These are phyloP conservation scores for Aciculoconidium aculeatum DNA, from an alignment of 805 yeast genomes.

Conservation along the genomic window DNA sequence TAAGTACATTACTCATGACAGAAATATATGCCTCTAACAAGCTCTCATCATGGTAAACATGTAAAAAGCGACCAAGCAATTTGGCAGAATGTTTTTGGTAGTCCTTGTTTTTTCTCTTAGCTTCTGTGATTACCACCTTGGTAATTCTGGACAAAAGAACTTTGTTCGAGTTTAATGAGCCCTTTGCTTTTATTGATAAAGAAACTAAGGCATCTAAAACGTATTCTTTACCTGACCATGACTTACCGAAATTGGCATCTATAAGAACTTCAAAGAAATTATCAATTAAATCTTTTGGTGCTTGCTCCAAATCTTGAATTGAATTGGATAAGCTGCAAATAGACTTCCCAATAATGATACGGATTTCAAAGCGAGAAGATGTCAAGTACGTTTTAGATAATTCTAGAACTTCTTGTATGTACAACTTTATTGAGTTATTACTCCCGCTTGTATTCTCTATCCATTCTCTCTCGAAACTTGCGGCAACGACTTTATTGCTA, in stretches of 20 bases:
- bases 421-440: constrained; percentile 59
- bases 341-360: constrained; percentile 67
- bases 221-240: constrained; percentile 85
- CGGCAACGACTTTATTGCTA: constrained; percentile 37
- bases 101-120: constrained; percentile 56
- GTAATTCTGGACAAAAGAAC: constrained; percentile 31
- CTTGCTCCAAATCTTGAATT: constrained; percentile 25
- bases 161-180: constrained; percentile 20
- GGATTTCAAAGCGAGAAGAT: constrained; percentile 55
- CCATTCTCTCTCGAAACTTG: constrained; percentile 64
- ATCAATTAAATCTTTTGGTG: constrained; percentile 14
- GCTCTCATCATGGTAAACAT: constrained; percentile 28
- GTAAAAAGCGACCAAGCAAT: constrained; percentile 46
- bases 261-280: constrained; percentile 49
- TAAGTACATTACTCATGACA: constrained; percentile 26
- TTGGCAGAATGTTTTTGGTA: constrained; percentile 57
- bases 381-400: constrained; percentile 44
- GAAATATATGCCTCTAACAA: constrained; percentile 34
- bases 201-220: constrained; percentile 66
- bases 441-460: constrained; percentile 73
- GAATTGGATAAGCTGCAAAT: constrained; percentile 53
- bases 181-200: constrained; percentile 43
- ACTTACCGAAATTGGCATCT: constrained; percentile 64
- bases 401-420: constrained; percentile 59
- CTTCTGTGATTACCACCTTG: constrained; percentile 50